Conservation (phyloP, 1,139 yeast genomes). For the Sugiyamaella paludigena region DNA sequence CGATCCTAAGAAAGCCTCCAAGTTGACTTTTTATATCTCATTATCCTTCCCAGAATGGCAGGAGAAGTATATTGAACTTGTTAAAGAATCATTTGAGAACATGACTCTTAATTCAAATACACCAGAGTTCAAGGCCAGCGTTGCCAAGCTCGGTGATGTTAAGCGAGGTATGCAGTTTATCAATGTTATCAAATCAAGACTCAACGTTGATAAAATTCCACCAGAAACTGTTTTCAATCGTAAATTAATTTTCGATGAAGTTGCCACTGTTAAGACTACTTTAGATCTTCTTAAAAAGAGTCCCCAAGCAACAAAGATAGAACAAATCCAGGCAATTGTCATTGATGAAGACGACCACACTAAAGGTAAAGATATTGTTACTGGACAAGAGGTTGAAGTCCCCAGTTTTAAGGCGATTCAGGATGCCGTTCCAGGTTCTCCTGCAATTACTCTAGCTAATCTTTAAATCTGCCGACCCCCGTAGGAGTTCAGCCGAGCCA, state of each 20-base stretch:
- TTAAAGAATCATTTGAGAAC: conserved; percentile 68
- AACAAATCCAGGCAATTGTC: conserved; percentile 57
- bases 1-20: conserved; percentile 70
- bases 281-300: conserved; percentile 56
- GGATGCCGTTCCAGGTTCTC: conserved; percentile 88
- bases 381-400: conserved; percentile 71
- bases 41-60: conserved; percentile 96
- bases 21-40: conserved; percentile 69
- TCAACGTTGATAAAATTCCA: conserved; percentile 47
- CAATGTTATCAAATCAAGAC: conserved; percentile 75
- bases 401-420: conserved; percentile 69
- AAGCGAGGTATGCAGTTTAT: conserved; percentile 98
- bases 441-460: conserved; percentile 78
- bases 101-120: conserved; percentile 30
- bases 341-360: conserved; percentile 53
- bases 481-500: too few species aligned
- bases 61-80: conserved; percentile 77
- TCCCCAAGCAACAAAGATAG: conserved; percentile 59
- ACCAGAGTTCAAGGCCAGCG: conserved; percentile 40
- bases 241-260: conserved; percentile 78
- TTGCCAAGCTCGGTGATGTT: conserved; percentile 49
- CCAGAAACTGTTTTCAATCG: conserved; percentile 82
- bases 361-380: conserved; percentile 59
- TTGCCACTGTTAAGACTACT: conserved; percentile 57
- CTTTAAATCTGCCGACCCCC: conserved; percentile 28